A percentile compares a stretch with the other conserved stretches of the same genome.
These are phyloP conservation scores for Botrytis cinerea DNA, from an alignment of 2,329 filamentous ascomycete species.

Conservation along the genomic window DNA sequence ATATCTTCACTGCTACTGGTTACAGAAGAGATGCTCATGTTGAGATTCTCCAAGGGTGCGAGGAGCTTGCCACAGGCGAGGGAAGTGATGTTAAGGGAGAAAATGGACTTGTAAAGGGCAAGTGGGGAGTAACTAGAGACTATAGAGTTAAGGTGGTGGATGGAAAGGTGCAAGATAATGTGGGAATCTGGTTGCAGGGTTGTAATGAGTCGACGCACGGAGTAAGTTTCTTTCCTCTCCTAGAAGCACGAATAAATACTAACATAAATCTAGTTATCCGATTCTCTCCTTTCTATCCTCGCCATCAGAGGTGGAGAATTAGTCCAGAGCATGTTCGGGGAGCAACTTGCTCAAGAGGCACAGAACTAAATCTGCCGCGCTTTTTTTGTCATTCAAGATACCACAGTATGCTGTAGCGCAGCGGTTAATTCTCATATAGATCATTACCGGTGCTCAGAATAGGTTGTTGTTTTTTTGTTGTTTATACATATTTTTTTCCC, in stretches of 20 bases:
- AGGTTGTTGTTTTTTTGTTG: not conserved
- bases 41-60: constrained; percentile 68
- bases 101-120: constrained; percentile 43
- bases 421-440: not conserved
- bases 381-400: constrained; percentile 3
- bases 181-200: constrained; percentile 89
- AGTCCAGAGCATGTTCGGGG: constrained; percentile 70
- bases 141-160: constrained; percentile 75
- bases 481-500: not conserved
- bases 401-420: not conserved
- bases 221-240: constrained; percentile 50
- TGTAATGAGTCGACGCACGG: constrained; percentile 93
- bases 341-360: constrained; percentile 21
- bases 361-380: not conserved
- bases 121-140: constrained; percentile 71
- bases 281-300: constrained; percentile 78
- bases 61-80: constrained; percentile 57
- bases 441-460: not conserved
- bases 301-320: constrained; percentile 76
- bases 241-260: not conserved
- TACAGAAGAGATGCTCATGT: constrained; percentile 80
- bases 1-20: constrained; percentile 84
- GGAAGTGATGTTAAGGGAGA: constrained; percentile 29
- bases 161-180: constrained; percentile 65
- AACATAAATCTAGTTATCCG: constrained; percentile 61